A percentile compares a stretch with the other conserved stretches of the same genome.
phyloP scores from a whole-genome alignment of 345 rosid genomes.

The Euclidium syriacum region DNA sequence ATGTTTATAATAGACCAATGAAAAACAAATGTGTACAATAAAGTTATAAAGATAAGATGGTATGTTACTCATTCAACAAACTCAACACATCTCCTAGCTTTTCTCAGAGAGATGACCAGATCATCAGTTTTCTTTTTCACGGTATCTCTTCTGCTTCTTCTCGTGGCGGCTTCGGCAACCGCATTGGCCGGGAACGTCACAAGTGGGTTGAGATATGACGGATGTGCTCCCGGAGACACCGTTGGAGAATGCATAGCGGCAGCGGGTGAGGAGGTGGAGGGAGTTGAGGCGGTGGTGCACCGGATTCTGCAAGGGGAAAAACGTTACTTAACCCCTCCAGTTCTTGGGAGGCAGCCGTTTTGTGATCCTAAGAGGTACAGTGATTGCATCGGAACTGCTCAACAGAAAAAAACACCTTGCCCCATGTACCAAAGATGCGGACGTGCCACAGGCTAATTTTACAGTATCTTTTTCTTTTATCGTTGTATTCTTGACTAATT shows the following conservation, averaged over 20 bases:
- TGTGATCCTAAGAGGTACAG: neutral
- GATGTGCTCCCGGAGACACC: slow-evolving; percentile 19
- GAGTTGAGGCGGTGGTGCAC: slow-evolving; percentile 13
- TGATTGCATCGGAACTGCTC: neutral
- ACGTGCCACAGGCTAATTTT: neutral
- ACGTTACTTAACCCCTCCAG: neutral
- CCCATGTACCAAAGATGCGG: slow-evolving; percentile 1
- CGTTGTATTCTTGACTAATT: neutral
- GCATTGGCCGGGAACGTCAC: slow-evolving; percentile 8
- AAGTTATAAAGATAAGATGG: neutral
- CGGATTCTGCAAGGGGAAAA: slow-evolving; percentile 6
- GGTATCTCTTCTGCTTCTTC: slow-evolving; percentile 6
- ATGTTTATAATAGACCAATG: neutral
- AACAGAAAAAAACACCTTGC: neutral
- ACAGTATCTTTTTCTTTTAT: neutral
- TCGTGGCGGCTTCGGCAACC: neutral
- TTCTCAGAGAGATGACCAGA: slow-evolving; percentile 1
- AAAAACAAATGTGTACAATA: neutral
- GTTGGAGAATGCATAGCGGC: slow-evolving; percentile 4
- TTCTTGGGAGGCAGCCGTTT: neutral
- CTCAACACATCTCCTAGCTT: neutral
- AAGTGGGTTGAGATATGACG: neutral
- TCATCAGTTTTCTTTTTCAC: neutral
- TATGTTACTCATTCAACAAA: neutral
- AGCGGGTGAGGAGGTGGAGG: neutral